Conservation (phyloP, 257 asterid genomes). For the Petunia axillaris region DNA sequence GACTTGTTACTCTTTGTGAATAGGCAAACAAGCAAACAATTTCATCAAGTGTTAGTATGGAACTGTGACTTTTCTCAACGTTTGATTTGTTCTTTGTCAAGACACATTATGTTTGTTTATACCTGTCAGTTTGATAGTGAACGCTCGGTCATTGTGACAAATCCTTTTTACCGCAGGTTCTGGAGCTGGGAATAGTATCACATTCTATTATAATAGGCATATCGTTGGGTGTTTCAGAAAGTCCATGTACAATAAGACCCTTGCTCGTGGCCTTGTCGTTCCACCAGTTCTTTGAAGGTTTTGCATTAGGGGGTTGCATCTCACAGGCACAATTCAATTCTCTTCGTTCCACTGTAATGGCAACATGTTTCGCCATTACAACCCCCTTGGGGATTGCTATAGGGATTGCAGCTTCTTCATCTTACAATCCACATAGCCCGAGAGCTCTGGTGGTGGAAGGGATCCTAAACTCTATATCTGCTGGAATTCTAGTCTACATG, state of each 20-base stretch:
- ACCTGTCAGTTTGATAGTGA: slow-evolving; percentile 1
- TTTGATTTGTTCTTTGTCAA: neutral
- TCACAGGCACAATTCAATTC: slow-evolving; percentile 71
- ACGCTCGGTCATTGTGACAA: neutral
- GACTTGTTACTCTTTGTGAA: neutral
- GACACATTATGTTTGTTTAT: neutral
- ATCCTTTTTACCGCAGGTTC: slow-evolving; percentile 51
- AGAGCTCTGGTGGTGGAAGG: slow-evolving; percentile 80
- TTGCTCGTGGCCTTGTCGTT: slow-evolving; percentile 81
- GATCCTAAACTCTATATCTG: slow-evolving; percentile 72
- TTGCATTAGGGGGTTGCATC: slow-evolving; percentile 95
- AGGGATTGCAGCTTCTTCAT: slow-evolving; percentile 66
- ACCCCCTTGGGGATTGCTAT: slow-evolving; percentile 80
- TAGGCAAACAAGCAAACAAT: neutral
- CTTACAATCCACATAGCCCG: slow-evolving; percentile 74
- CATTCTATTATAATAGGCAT: slow-evolving; percentile 93
- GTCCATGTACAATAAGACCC: slow-evolving; percentile 92
- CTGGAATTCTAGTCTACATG: slow-evolving; percentile 94
- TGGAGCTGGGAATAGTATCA: slow-evolving; percentile 91
- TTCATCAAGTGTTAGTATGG: neutral
- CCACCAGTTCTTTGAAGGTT: slow-evolving; percentile 94
- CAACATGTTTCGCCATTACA: slow-evolving; percentile 82
- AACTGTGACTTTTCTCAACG: neutral
- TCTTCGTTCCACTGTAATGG: slow-evolving; percentile 71
- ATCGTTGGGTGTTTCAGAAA: slow-evolving; percentile 84